Evolutionary conservation across 2,329 filamentous ascomycete genomes (phyloP).

Genomic region (Fusarium redolens): DNA sequence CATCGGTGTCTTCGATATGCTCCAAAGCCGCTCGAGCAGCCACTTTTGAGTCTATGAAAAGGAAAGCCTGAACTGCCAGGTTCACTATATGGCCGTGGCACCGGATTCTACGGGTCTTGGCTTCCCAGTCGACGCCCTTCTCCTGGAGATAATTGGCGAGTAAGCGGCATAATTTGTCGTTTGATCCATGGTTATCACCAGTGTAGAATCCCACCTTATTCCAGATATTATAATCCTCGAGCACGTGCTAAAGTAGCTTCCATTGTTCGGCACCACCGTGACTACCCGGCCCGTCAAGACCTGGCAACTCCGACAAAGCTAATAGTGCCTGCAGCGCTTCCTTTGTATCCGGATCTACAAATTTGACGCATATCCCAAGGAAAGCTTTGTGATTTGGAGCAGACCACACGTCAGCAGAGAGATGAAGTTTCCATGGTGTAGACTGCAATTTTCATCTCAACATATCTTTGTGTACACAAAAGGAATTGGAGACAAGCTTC

Average conservation of each 20-base stretch:
- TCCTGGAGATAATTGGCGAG: not conserved
- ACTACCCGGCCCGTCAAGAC: not conserved
- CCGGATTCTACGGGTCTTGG: not conserved
- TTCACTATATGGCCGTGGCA: not conserved
- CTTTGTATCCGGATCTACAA: not conserved
- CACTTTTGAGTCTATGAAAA: too few relatives aligned
- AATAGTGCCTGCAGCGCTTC: not conserved
- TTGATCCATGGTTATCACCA: not conserved
- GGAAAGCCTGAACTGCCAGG: too few relatives aligned
- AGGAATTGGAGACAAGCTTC: not conserved
- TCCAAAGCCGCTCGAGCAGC: too few relatives aligned
- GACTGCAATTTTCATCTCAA: not conserved
- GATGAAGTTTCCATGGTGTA: not conserved
- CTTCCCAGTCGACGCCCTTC: not conserved
- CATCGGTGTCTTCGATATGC: too few relatives aligned
- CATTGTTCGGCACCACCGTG: not conserved
- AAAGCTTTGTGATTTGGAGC: not conserved
- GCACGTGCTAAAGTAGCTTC: not conserved
- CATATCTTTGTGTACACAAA: not conserved
- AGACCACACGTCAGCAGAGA: not conserved
- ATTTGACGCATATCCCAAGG: not conserved
- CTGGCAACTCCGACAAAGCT: not conserved
- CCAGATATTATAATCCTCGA: not conserved
- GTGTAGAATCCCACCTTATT: not conserved
- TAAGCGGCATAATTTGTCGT: not conserved